Conservation (phyloP, 371 early-diverging fungal genomes). For the Mortierella sp. region DNA sequence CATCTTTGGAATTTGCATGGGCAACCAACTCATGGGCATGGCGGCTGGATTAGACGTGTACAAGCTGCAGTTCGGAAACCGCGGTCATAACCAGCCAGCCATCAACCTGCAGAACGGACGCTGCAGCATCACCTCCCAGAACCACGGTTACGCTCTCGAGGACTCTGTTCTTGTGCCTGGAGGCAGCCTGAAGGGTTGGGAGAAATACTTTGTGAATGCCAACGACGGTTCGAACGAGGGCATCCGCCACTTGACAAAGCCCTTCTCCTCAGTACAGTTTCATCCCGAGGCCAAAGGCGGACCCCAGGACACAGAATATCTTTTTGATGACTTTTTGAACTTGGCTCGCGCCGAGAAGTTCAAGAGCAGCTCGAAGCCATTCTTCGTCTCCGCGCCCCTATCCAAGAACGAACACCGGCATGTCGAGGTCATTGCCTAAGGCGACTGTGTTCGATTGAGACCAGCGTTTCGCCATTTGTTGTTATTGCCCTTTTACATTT, state of each 20-base stretch:
- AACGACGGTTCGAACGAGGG: slow-evolving; percentile 97
- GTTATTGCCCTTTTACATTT: not conserved
- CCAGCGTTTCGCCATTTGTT: slow-evolving; percentile 2
- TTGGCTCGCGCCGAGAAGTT: slow-evolving; percentile 59
- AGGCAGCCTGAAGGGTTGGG: slow-evolving; percentile 67
- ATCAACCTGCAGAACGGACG: slow-evolving; percentile 75
- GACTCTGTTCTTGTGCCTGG: slow-evolving; percentile 68
- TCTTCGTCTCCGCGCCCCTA: slow-evolving; percentile 35
- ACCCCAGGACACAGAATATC: slow-evolving; percentile 91
- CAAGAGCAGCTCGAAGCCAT: slow-evolving; percentile 46
- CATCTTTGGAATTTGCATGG: slow-evolving; percentile 98
- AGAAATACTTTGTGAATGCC: slow-evolving; percentile 89
- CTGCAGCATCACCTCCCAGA: slow-evolving; percentile 95
- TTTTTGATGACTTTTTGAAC: slow-evolving; percentile 81
- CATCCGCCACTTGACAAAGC: slow-evolving; percentile 77
- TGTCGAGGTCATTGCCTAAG: slow-evolving; percentile 42
- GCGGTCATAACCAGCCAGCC: slow-evolving; percentile 97
- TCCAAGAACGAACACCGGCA: slow-evolving; percentile 29
- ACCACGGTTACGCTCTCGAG: slow-evolving; percentile 94
- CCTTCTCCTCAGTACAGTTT: slow-evolving; percentile 93
- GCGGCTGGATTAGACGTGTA: slow-evolving; percentile 88
- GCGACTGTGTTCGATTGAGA: no score
- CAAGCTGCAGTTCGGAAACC: slow-evolving; percentile 96
- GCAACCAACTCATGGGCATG: slow-evolving; percentile 90
- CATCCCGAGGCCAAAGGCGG: slow-evolving; percentile 97